Percentiles rank a stretch among this genome's conserved stretches.
Evolutionary conservation across 495 filamentous ascomycete genomes (phyloP).

Genomic region (Neurospora sp.): DNA sequence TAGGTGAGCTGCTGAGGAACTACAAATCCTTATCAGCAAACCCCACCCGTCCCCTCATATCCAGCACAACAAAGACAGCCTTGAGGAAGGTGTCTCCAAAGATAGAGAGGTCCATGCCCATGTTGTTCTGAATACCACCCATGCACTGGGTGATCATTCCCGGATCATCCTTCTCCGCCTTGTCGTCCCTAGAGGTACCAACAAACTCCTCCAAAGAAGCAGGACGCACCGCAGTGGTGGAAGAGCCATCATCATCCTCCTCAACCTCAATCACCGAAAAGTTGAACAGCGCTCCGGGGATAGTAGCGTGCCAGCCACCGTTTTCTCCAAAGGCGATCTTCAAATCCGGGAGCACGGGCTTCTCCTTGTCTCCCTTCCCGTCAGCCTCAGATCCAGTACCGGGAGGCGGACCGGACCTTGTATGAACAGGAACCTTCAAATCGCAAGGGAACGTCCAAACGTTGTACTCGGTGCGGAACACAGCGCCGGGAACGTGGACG

Average conservation of each 20-base stretch:
- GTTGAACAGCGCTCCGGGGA: constrained; percentile 59
- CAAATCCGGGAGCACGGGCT: constrained; percentile 42
- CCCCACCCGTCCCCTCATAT: constrained; percentile 59
- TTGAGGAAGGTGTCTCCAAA: constrained; percentile 67
- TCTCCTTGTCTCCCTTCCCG: neutral
- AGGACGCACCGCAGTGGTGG: neutral
- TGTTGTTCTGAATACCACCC: constrained; percentile 60
- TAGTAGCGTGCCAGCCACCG: constrained; percentile 46
- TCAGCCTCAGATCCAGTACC: neutral
- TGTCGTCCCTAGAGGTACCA: neutral
- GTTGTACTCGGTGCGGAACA: constrained; percentile 44
- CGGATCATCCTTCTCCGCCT: neutral
- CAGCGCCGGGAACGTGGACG: constrained; percentile 47
- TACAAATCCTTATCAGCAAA: constrained; percentile 43
- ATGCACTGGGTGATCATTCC: constrained; percentile 36
- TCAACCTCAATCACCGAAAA: constrained; percentile 47
- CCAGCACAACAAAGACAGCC: constrained; percentile 64
- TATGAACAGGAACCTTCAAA: constrained; percentile 12
- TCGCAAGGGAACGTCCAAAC: constrained; percentile 53
- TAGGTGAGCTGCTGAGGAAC: neutral
- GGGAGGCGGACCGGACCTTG: neutral
- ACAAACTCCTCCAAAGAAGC: neutral
- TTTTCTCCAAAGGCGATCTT: constrained; percentile 43
- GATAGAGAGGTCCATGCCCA: constrained; percentile 48
- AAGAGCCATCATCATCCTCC: neutral